Evolutionary conservation across 164 flowering plant species (phyloP).

Genomic region (Taxillus chinensis): DNA sequence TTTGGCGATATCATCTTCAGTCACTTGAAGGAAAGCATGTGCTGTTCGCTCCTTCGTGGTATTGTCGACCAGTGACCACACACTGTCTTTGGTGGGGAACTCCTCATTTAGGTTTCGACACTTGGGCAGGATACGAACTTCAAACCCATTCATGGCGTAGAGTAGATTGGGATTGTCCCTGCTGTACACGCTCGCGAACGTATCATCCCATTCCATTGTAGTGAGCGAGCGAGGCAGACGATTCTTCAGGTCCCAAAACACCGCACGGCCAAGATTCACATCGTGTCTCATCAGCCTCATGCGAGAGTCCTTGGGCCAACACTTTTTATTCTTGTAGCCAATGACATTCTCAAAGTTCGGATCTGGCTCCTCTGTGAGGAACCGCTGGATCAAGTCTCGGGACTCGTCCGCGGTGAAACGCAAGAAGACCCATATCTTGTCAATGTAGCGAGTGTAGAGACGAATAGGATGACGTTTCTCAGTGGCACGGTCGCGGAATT

Average conservation of each 20-base stretch:
- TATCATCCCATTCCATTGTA: slow-evolving; percentile 97
- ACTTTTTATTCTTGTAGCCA: slow-evolving; percentile 95
- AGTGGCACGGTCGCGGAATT: slow-evolving; percentile 79
- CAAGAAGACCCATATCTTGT: slow-evolving; percentile 84
- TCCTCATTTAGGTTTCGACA: slow-evolving; percentile 97
- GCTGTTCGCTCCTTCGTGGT: slow-evolving; percentile 98
- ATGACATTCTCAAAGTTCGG: slow-evolving; percentile 99
- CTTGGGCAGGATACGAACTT: slow-evolving; percentile 92
- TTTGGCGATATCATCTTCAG: slow-evolving; percentile 97
- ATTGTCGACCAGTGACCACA: slow-evolving; percentile 98
- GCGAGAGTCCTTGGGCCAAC: slow-evolving; percentile 99
- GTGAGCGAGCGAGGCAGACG: slow-evolving; percentile 97
- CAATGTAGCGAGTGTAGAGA: slow-evolving; percentile 89
- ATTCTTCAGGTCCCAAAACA: slow-evolving; percentile 99
- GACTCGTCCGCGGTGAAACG: slow-evolving; percentile 99
- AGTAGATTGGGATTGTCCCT: slow-evolving; percentile 98
- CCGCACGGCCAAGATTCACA: slow-evolving; percentile 98
- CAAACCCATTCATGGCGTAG: slow-evolving; percentile 99
- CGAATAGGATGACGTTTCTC: slow-evolving; percentile 94
- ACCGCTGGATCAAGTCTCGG: slow-evolving; percentile 94
- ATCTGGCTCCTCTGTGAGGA: slow-evolving; percentile 98
- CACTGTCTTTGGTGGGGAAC: slow-evolving; percentile 93
- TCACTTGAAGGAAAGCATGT: slow-evolving; percentile 90
- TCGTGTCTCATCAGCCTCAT: slow-evolving; percentile 99
- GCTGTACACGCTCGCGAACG: slow-evolving; percentile 99